Conservation (phyloP, 1,284 basidiomycete genomes). For the Caloboletus inedulis region DNA sequence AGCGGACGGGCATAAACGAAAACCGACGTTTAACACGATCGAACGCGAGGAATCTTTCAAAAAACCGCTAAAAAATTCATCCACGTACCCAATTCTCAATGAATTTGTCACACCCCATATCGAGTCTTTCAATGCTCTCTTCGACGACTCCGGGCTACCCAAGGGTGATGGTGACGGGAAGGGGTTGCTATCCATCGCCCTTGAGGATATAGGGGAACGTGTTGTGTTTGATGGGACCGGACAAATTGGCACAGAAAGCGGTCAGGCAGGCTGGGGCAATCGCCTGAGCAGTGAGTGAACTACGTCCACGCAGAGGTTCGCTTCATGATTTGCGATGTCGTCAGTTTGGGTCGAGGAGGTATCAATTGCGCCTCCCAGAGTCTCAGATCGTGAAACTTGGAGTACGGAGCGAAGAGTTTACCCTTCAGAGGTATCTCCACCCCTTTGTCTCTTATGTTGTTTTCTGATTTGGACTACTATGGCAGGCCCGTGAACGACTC, state of each 20-base stretch:
- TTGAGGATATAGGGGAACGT: constrained; percentile 85
- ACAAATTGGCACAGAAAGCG: constrained; percentile 48
- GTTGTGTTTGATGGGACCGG: constrained; percentile 89
- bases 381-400: constrained; percentile 79
- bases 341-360: constrained; percentile 90
- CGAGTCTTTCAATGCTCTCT: constrained; percentile 95
- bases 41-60: constrained; percentile 80
- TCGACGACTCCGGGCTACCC: constrained; percentile 79
- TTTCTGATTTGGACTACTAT: constrained; percentile 10
- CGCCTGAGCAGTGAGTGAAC: constrained; percentile 70
- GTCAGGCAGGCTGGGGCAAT: constrained; percentile 69
- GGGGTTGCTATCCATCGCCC: constrained; percentile 77
- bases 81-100: constrained; percentile 81
- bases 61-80: constrained; percentile 68
- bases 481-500: constrained; percentile 85
- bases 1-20: constrained; percentile 23
- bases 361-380: constrained; percentile 82
- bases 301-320: constrained; percentile 11
- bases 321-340: constrained; percentile 10
- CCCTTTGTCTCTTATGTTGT: not conserved
- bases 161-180: constrained; percentile 71
- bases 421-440: constrained; percentile 74
- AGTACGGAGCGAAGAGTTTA: constrained; percentile 80
- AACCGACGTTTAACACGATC: constrained; percentile 80
- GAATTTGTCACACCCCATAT: constrained; percentile 94